A percentile compares a stretch with the other conserved stretches of the same genome.
These are phyloP conservation scores for Arachis hypogaea DNA, from an alignment of 306 rosid genomes.

Conservation along the genomic window DNA sequence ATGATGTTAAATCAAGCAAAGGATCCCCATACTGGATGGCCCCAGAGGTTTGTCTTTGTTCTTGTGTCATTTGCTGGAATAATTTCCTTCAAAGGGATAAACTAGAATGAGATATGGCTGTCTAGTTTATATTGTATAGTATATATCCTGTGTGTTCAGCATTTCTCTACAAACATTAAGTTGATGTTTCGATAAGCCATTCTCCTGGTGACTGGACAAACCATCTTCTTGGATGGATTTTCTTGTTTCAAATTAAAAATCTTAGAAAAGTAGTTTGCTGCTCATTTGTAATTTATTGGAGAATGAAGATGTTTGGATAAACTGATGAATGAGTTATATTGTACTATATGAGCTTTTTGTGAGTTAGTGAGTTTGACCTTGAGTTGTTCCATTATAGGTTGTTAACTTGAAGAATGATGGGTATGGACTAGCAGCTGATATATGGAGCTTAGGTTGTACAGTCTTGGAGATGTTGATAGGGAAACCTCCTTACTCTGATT, in stretches of 20 bases:
- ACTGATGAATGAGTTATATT: background rate
- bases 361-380: constrained; percentile 24
- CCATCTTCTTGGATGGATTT: constrained; percentile 17
- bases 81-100: constrained; percentile 29
- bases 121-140: constrained; percentile 11
- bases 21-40: constrained; percentile 77
- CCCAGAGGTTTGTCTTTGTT: constrained; percentile 58
- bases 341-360: background rate
- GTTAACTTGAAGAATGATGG: constrained; percentile 51
- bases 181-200: constrained; percentile 8
- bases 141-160: background rate
- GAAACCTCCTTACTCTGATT: constrained; percentile 56
- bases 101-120: constrained; percentile 26
- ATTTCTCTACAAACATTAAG: constrained; percentile 5
- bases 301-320: constrained; percentile 18
- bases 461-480: constrained; percentile 61
- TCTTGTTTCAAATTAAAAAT: constrained; percentile 17
- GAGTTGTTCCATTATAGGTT: constrained; percentile 45
- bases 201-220: background rate
- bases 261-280: background rate
- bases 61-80: constrained; percentile 30
- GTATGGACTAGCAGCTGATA: constrained; percentile 67
- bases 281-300: constrained; percentile 14
- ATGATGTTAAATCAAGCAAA: constrained; percentile 63
- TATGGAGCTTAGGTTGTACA: constrained; percentile 72